Base-by-base conservation (phyloP, 768 basidiomycete species). In the Kwoniella newhampshirensis region DNA sequence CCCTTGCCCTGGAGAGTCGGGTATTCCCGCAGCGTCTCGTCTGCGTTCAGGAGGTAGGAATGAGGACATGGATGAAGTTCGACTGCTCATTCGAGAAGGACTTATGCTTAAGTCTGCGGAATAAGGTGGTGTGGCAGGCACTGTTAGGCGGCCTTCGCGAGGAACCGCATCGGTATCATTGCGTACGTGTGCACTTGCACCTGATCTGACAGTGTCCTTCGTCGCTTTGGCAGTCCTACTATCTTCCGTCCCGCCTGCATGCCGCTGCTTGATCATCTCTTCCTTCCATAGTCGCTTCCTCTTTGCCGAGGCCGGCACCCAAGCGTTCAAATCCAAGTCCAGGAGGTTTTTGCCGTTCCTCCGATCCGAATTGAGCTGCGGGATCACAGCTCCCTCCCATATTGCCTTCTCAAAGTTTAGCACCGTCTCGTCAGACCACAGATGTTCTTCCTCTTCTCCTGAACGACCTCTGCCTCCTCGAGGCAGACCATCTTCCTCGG, bases 261-360 rank as follows among this genome's bases (percentile, higher is more conserved):
- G 27, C 4, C 20, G 5, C 8, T 51, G 28, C n/a, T 49, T 20
- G 13, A n/a, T 8, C 52, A 42, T 25, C n/a, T 61, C 43, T 9
- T 18, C 51, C 35, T 52, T 67, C 64, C 64, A 66, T 0, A 36
- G 32, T 30, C 32, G 25, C 49, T 53, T 64, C 28, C 64, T 49
- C 39, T 41, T 43, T 25, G 13, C 28, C 1, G 62, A 40, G 9
- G 62, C 62, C 23, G 30, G 15, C 1, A 54, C 49, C 56, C 59
- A 64, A 9, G 18, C 40, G 18, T 36, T 42, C 70, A 67, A 71
- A 44, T 71, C 67, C 21, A 63, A 21, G 17, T 60, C 54, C 17
- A 71, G 37, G 12, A 71, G 40, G 9, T 54, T 51, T 40, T 58
- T 45, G 13, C 32, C 37, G 4, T 39, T 42, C 12, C 26, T 40